Evolutionary conservation across 2,329 filamentous ascomycete species (phyloP).

Genomic region (Pseudogymnoascus sp.): DNA sequence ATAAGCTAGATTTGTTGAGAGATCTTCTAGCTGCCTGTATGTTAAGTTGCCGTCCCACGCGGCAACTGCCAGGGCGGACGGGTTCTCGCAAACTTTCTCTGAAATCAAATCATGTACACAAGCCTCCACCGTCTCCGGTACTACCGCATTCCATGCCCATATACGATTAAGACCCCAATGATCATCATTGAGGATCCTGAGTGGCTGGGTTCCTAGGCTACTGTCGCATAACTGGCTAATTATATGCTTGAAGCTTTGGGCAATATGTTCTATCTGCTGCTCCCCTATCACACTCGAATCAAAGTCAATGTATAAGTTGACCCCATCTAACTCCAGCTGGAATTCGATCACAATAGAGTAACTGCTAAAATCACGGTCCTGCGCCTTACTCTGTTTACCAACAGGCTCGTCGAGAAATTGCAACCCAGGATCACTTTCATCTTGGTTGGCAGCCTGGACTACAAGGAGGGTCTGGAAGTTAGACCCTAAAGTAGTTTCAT

Average conservation of each 20-base stretch:
- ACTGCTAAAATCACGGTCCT: background rate
- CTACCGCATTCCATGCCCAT: background rate
- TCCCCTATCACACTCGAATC: background rate
- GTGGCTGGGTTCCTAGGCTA: background rate
- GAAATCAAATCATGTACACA: slow-evolving; percentile 7
- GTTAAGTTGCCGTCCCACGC: slow-evolving; percentile 18
- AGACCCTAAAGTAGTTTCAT: slow-evolving; percentile 15
- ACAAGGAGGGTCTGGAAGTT: slow-evolving; percentile 21
- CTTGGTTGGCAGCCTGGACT: slow-evolving; percentile 16
- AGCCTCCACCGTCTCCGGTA: background rate
- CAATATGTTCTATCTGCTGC: background rate
- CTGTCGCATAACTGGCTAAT: background rate
- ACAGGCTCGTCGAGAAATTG: background rate
- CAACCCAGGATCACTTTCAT: background rate
- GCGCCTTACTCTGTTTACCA: background rate
- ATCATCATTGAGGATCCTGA: background rate
- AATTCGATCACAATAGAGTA: slow-evolving; percentile 10
- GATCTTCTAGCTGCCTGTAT: slow-evolving; percentile 20
- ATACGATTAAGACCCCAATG: background rate
- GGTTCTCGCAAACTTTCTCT: slow-evolving; percentile 1
- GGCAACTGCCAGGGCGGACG: slow-evolving; percentile 9
- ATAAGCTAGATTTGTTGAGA: slow-evolving; percentile 16
- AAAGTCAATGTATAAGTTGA: slow-evolving; percentile 6
- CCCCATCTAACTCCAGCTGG: background rate
- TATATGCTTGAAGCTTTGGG: background rate